Evolutionary conservation across 768 basidiomycete genomes (phyloP), one percentile per base, ranked within the genome.

Genomic region (Psilocybe sp.): DNA sequence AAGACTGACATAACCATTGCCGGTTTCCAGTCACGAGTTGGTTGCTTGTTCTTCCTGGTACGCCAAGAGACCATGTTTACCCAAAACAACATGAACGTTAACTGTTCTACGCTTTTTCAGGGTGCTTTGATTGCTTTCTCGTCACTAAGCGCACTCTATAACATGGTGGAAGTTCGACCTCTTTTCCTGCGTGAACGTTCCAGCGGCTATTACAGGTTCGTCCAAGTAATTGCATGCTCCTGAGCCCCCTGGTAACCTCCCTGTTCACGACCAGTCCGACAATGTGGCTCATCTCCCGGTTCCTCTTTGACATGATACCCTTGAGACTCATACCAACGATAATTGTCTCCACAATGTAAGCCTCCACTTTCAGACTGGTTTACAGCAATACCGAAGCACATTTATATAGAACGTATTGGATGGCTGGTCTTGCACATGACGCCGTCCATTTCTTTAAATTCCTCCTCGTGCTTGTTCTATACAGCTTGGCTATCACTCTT

Each of bases 381-480:
- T 13, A 43, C 10, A 10, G 40, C 15, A 34, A 37, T 18, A 14
- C 36, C 46, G 10, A 47, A 53, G 6, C 40, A 36, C 35, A 47
- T 12, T n/a, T 44, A 28, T 38, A 9, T 51, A 89, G 87, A 46
- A 86, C 85, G n/a, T 93, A 92, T 59, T 92, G 91, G 90, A 94
- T 98, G 95, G 92, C 92, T 2, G 94, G 95, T 11, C 79, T 98
- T 4, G 79, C 89, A 1, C 76, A 75, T 4, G 79, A 88, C 38
- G 84, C 92, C 2, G 79, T 84, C 0, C 76, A 87, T 63, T 98
- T 87, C 76, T 98, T 97, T 85, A 98, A 97, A 61, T 98, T 90
- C 70, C 73, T 97, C 16, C 81, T 98, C 61, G 88, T 97, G 53
- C 76, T 98, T 14, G 85, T 92, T 15, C 73, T 96, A 16, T 97